Base-by-base conservation (phyloP, 2,329 filamentous ascomycete species). In the Corinectria fuckeliana region DNA sequence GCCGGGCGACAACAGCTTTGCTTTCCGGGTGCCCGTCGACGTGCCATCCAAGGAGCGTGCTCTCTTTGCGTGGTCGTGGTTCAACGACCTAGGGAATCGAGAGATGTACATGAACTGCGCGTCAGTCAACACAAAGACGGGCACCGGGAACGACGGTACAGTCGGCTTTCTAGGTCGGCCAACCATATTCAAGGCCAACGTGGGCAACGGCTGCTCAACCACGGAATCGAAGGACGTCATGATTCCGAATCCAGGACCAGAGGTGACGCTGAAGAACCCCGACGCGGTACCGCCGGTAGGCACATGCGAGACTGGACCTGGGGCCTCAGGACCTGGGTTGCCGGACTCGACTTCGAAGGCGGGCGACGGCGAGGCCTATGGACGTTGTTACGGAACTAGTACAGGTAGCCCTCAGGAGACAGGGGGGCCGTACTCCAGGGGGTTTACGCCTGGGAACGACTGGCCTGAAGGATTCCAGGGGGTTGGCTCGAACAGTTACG, bases 21-120 rank as follows among this genome's bases (percentile, higher is more conserved):
- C 72, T 13, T 88, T 89, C 67, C 81, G 77, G 1, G 75, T 89
- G 5, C 87, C 86, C 0, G 70, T 67, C 2, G 80, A 82, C 56
- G 81, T 81, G 0, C 82, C 82, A 0, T n/a, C 65, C 0, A 78
- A 85, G n/a, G 62, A 66, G 58, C 50, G 56, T 3, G 85, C 82
- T 7, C 71, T 89, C 1, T 76, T 90, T 11, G 82, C 82, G 2
- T 90, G 88, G 88, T 84, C 83, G 3, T 86, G 83, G 84, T 86
- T 87, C 73, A 88, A 88, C 73, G 80, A 81, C 60, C 66, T 86
- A 23, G 87, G 87, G 1, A 88, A 88, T 68, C 79, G 87, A 16
- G 87, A 90, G 69, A 88, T 89, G 82, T 91, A 90, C 77, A 88
- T 88, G 85, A 88, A 89, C 72, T 90, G 87, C 65, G 87, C 86